Evolutionary conservation across 208 protist genomes (phyloP).

Genomic region (Acanthamoeba royreba): DNA sequence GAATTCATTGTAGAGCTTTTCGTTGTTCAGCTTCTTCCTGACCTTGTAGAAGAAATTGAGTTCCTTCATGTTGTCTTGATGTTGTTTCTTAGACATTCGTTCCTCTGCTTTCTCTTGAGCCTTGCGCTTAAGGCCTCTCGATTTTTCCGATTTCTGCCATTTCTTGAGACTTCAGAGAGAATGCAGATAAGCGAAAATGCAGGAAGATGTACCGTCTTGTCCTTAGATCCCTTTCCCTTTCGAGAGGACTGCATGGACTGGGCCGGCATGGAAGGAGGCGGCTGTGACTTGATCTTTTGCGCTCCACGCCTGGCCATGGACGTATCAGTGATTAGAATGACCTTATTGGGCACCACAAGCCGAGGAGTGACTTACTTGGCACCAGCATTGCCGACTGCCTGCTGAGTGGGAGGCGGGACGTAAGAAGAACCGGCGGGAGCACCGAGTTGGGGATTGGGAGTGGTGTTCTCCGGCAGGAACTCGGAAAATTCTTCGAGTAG

Average conservation of each 20-base stretch:
- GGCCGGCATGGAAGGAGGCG: neutral
- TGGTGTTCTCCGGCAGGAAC: constrained; percentile 78
- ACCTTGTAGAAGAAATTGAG: constrained; percentile 63
- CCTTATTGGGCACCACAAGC: too few species aligned
- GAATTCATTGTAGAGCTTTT: constrained; percentile 77
- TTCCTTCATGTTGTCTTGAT: constrained; percentile 42
- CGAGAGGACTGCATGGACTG: too few species aligned
- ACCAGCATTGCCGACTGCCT: too few species aligned
- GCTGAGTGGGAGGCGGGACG: neutral
- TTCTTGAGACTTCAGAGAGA: neutral
- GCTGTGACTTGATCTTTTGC: neutral
- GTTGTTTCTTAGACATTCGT: constrained; percentile 28
- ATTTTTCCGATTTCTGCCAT: neutral
- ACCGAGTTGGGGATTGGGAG: neutral
- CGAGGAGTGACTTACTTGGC: neutral
- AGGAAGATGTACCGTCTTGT: neutral
- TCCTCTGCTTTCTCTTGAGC: constrained; percentile 2
- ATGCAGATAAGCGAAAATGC: neutral
- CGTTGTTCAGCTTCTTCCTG: constrained; percentile 26
- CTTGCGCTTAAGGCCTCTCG: neutral
- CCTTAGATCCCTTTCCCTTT: neutral
- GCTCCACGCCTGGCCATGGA: neutral
- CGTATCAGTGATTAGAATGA: neutral
- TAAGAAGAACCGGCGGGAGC: neutral
- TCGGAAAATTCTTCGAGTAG: constrained; percentile 82